phyloP scores from a whole-genome alignment of 306 rosid species.

The Delonix regia region DNA sequence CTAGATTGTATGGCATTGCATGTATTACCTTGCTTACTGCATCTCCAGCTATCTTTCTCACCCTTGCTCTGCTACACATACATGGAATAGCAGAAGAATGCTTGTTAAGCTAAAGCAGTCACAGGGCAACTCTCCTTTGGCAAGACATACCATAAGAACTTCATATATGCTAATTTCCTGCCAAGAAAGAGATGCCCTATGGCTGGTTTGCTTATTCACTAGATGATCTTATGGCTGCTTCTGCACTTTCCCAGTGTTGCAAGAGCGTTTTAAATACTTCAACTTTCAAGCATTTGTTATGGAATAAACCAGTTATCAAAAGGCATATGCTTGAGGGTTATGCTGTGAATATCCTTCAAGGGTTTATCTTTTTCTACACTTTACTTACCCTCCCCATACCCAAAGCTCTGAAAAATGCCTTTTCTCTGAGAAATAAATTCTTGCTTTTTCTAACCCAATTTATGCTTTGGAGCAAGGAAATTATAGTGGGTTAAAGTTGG shows the following conservation, averaged over 20 bases:
- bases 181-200: conserved; percentile 69
- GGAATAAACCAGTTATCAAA: conserved; percentile 46
- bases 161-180: conserved; percentile 37
- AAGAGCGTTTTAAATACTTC: conserved; percentile 37
- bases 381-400: neutral
- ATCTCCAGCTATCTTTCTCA: neutral
- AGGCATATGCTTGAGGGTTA: conserved; percentile 52
- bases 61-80: neutral
- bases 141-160: conserved; percentile 36
- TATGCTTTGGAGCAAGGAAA: conserved; percentile 26
- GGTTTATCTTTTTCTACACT: neutral
- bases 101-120: conserved; percentile 54
- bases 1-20: neutral
- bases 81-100: neutral
- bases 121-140: conserved; percentile 76
- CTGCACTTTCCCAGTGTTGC: conserved; percentile 17
- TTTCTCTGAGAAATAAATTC: conserved; percentile 15
- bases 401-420: neutral
- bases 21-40: neutral
- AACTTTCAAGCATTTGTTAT: conserved; percentile 16
- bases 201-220: conserved; percentile 55
- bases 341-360: conserved; percentile 13
- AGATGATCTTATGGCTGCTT: neutral
- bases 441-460: conserved; percentile 12
- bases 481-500: conserved; percentile 37